Evolutionary conservation across 2,329 filamentous ascomycete genomes (phyloP), one percentile per base, ranked within the genome.

Genomic region (Fusarium globosum): DNA sequence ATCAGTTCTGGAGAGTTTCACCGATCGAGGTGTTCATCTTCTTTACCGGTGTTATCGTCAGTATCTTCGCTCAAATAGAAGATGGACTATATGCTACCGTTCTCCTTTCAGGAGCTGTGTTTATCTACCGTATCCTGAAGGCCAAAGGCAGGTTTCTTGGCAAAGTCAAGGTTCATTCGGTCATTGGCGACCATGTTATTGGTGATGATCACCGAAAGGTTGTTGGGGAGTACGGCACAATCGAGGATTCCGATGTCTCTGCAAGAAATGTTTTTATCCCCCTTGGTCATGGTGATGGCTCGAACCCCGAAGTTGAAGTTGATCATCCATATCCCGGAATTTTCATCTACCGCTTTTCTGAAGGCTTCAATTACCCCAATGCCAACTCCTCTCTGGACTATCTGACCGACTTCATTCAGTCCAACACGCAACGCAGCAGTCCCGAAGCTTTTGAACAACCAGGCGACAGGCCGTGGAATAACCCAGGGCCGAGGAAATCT

Each of bases 291-390:
- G 87, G 87, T n/a, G 96, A 98, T 80, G 96, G 96, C 36, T 95
- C 94, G 3, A 98, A 98, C 81, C 96, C 96, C 0, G 88, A 92
- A 33, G 87, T 98, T 52, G 88, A 92, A 16, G 86, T 97, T n/a
- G 87, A 93, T 70, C 90, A 90, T 61, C 95, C 96, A 2, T 94
- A 96, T 78, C 96, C 96, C 1, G 96, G 96, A 59, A 89, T 99
- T 74, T 97, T 98, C 83, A 97, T 98, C 79, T 98, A 97, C 85
- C 91, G 96, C 49, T 98, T 97, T 82, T 91, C 93, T 0, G 96
- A 98, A 84, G 94, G 95, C 48, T 97, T 97, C 87, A 97, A 96
- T 83, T 99, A 98, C 79, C 94, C 96, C 68, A 99, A 97, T 77
- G 95, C 95, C 26, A 94, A 94, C 78, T 92, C 94, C 80, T 95